Conservation (phyloP, 805 yeast genomes). For the Candida taoyuanica region DNA sequence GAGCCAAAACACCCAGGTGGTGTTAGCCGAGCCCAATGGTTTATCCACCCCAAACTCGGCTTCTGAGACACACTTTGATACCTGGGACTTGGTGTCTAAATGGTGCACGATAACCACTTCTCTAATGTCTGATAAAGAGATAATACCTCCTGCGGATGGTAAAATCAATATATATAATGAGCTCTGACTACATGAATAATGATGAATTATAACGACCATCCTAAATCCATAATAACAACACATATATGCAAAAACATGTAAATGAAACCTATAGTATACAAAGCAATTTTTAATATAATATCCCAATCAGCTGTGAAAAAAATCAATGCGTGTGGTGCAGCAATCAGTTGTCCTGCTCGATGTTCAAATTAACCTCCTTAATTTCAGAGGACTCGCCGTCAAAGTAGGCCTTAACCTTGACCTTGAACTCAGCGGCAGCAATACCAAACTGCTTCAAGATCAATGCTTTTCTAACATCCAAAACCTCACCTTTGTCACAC, state of each 20-base stretch:
- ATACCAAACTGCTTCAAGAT: constrained; percentile 93
- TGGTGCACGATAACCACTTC: not conserved
- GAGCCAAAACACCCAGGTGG: not conserved
- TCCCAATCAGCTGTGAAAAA: not conserved
- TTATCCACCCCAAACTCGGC: no score
- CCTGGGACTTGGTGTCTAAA: not conserved
- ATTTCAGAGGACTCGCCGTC: constrained; percentile 49
- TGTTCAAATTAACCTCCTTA: constrained; percentile 31
- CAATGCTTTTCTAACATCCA: constrained; percentile 88
- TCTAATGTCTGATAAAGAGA: not conserved
- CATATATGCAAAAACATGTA: no score
- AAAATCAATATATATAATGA: not conserved
- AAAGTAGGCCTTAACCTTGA: constrained; percentile 72
- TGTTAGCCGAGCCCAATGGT: constrained; percentile 1
- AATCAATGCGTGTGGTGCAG: not conserved
- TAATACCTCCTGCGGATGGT: not conserved
- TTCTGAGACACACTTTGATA: not conserved
- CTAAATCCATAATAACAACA: no score
- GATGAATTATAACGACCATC: no score
- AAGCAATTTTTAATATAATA: no score
- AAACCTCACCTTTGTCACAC: constrained; percentile 69
- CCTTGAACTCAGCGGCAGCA: constrained; percentile 88
- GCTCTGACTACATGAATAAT: not conserved
- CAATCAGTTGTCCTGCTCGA: constrained; percentile 25
- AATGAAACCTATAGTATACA: no score